phyloP scores from a whole-genome alignment of 495 filamentous ascomycete genomes.

The Aspergillus bridgeri region DNA sequence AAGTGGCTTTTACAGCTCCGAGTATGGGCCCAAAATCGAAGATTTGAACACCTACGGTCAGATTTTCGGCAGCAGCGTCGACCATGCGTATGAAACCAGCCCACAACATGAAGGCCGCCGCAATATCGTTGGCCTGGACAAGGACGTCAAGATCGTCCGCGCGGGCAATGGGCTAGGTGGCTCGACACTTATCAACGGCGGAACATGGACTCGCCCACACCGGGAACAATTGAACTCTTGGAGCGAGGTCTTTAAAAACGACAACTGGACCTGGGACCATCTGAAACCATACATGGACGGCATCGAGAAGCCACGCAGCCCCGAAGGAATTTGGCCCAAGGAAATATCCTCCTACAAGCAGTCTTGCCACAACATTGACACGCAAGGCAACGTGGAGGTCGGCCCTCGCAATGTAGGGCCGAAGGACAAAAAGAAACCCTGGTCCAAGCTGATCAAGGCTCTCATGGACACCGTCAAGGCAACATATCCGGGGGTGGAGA shows the following conservation, averaged over 20 bases:
- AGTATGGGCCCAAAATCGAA: conserved; percentile 30
- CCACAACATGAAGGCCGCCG: not conserved
- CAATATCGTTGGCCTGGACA: conserved; percentile 1
- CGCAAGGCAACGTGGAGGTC: conserved; percentile 24
- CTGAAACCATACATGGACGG: conserved; percentile 42
- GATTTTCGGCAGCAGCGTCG: conserved; percentile 29
- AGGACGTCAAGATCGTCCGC: conserved; percentile 13
- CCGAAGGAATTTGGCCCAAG: conserved; percentile 14
- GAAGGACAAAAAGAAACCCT: conserved; percentile 9
- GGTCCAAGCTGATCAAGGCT: conserved; percentile 19
- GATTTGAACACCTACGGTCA: conserved; percentile 34
- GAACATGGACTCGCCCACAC: conserved; percentile 44
- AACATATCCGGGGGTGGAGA: conserved; percentile 12
- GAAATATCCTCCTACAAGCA: conserved; percentile 23
- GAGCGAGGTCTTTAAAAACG: conserved; percentile 43
- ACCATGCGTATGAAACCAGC: conserved; percentile 18
- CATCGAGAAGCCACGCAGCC: conserved; percentile 16
- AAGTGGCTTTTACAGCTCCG: conserved; percentile 37
- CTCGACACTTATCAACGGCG: conserved; percentile 54
- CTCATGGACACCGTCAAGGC: conserved; percentile 19
- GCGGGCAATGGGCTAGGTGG: conserved; percentile 46
- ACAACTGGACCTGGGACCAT: conserved; percentile 51
- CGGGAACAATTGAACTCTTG: conserved; percentile 49
- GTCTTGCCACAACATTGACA: conserved; percentile 19
- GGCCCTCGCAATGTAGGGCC: conserved; percentile 21